phyloP scores from a whole-genome alignment of 2,329 filamentous ascomycete species.

The Paecilomyces dactylethromorphus region DNA sequence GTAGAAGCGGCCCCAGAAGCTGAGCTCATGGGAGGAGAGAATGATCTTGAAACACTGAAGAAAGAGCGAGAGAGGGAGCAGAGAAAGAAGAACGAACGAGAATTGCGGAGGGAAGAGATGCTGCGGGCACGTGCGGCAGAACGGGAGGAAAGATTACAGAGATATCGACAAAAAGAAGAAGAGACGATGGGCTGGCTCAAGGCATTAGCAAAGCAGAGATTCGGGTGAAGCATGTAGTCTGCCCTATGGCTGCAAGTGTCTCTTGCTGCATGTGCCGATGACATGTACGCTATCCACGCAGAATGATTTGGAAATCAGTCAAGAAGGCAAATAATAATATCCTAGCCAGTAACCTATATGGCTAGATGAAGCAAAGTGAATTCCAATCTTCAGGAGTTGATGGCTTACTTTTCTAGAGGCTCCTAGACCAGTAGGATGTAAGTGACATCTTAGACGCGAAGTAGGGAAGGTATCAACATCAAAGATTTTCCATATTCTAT shows the following conservation, averaged over 20 bases:
- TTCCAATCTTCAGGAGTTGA: no score
- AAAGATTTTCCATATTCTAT: neutral
- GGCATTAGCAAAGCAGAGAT: conserved; percentile 71
- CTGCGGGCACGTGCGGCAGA: conserved; percentile 68
- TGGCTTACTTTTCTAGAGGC: neutral
- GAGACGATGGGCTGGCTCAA: conserved; percentile 76
- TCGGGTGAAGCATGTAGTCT: conserved; percentile 46
- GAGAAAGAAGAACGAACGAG: conserved; percentile 73
- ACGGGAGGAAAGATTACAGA: conserved; percentile 67
- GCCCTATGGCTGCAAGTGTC: neutral
- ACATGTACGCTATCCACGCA: neutral
- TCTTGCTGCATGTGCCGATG: neutral
- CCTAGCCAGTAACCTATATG: neutral
- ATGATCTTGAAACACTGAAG: conserved; percentile 57
- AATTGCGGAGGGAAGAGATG: conserved; percentile 75
- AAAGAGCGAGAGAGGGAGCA: conserved; percentile 58
- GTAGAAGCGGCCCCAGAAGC: conserved; percentile 61
- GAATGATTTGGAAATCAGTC: neutral
- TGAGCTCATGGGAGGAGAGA: conserved; percentile 67
- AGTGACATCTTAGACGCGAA: neutral
- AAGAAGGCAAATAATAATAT: neutral
- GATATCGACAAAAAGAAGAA: conserved; percentile 70
- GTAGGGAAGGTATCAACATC: neutral
- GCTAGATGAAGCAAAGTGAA: no score
- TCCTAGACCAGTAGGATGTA: neutral